These are phyloP conservation scores for Acorus calamus DNA, from an alignment of 106 monocot genomes.

Conservation along the genomic window DNA sequence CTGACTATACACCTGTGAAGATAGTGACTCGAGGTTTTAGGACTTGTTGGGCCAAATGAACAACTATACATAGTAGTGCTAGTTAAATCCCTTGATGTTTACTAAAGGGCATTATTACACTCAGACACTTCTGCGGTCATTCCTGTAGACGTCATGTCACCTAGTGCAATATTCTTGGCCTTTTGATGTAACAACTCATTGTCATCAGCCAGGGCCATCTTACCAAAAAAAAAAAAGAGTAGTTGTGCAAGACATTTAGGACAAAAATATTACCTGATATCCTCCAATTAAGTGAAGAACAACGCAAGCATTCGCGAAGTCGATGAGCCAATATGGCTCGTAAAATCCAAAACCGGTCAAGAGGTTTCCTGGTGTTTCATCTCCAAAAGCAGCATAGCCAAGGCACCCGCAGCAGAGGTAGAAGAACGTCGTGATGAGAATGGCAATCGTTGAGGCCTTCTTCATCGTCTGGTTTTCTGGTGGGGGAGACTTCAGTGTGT, in stretches of 20 bases:
- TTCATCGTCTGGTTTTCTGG: slow-evolving; percentile 79
- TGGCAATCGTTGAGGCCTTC: slow-evolving; percentile 51
- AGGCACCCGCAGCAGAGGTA: slow-evolving; percentile 90
- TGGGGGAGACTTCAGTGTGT: slow-evolving; percentile 81
- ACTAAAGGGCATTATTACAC: too few species aligned
- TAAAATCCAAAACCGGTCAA: slow-evolving; percentile 88
- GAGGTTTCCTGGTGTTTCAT: slow-evolving; percentile 80
- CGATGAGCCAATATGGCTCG: slow-evolving; percentile 81
- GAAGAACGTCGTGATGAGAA: slow-evolving; percentile 76
- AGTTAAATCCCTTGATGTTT: too few species aligned
- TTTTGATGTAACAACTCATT: too few species aligned
- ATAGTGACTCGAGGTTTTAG: too few species aligned
- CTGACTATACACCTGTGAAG: slow-evolving; percentile 55
- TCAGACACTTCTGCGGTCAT: too few species aligned
- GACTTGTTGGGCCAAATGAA: too few species aligned
- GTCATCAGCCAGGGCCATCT: too few species aligned
- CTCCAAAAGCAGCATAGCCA: slow-evolving; percentile 89
- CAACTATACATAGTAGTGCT: too few species aligned
- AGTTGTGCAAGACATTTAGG: neutral
- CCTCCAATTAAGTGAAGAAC: slow-evolving; percentile 77
- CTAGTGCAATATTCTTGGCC: too few species aligned
- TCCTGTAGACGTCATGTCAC: too few species aligned
- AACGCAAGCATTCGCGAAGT: slow-evolving; percentile 82
- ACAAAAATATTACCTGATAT: slow-evolving; percentile 96
- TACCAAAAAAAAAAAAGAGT: neutral